Evolutionary conservation across 768 basidiomycete species (phyloP).

Genomic region (Phanerodontia chrysosporium): DNA sequence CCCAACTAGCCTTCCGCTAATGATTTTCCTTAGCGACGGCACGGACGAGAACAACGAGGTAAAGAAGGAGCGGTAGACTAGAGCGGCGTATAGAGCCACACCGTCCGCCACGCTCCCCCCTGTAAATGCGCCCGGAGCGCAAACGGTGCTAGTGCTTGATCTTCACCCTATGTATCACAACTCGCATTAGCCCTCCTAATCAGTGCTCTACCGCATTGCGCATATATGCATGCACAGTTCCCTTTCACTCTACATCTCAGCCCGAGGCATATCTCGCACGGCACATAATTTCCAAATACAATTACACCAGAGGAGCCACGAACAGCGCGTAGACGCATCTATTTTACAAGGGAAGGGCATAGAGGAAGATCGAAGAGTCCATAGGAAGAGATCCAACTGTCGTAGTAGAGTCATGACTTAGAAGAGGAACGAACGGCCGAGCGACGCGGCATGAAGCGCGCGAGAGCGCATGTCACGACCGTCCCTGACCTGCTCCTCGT

Average conservation of each 20-base stretch:
- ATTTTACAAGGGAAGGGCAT: neutral
- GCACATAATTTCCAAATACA: too few relatives aligned
- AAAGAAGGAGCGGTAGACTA: constrained; percentile 9
- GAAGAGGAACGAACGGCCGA: constrained; percentile 12
- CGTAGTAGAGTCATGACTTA: neutral
- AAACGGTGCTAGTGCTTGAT: neutral
- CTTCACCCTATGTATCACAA: neutral
- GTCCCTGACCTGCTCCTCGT: neutral
- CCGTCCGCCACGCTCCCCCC: too few relatives aligned
- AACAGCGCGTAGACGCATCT: neutral
- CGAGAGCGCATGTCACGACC: constrained; percentile 6
- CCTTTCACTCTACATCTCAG: too few relatives aligned
- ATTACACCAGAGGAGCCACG: too few relatives aligned
- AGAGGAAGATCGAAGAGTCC: neutral
- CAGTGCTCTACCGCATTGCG: neutral
- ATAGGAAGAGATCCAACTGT: neutral
- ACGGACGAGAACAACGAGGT: constrained; percentile 8
- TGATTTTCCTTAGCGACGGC: neutral
- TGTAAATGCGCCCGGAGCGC: neutral
- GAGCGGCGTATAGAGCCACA: too few relatives aligned
- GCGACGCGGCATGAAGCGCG: constrained; percentile 7
- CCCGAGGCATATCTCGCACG: too few relatives aligned
- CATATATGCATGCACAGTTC: too few relatives aligned
- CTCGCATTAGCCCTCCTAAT: neutral
- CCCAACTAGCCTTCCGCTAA: neutral